Evolutionary conservation across 805 yeast genomes (phyloP).

Genomic region (Suhomyces sp.): DNA sequence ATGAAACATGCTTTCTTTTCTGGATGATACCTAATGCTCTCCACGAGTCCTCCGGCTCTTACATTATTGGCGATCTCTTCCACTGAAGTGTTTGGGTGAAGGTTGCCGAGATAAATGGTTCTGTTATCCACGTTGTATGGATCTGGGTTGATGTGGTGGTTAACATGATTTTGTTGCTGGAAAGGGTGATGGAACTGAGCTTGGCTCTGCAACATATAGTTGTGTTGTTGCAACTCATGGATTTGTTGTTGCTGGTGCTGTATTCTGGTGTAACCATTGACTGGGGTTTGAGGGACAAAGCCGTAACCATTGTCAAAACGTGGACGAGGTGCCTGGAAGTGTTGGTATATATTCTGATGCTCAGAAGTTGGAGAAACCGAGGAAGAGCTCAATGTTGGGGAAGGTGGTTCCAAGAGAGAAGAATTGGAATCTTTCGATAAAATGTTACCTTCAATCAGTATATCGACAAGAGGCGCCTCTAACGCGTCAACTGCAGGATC

Average conservation of each 20-base stretch:
- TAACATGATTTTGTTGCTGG: background rate
- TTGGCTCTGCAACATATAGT: conserved; percentile 1
- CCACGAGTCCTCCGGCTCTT: conserved; percentile 72
- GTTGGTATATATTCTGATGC: background rate
- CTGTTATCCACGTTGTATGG: conserved; percentile 49
- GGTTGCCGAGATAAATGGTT: conserved; percentile 65
- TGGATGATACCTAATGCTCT: conserved; percentile 50
- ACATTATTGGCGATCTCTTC: conserved; percentile 76
- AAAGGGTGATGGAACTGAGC: background rate
- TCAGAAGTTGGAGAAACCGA: conserved; percentile 3
- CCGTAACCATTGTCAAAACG: background rate
- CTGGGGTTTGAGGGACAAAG: background rate
- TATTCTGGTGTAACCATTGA: background rate
- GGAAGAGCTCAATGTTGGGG: conserved; percentile 5
- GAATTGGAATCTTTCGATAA: background rate
- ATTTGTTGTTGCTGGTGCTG: conserved; percentile 1
- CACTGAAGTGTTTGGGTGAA: conserved; percentile 59
- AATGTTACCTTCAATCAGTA: background rate
- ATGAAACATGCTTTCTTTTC: conserved; percentile 63
- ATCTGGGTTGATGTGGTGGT: conserved; percentile 14
- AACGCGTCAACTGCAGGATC: background rate
- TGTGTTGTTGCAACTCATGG: background rate
- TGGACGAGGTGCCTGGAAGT: background rate
- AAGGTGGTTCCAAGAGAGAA: conserved; percentile 5
- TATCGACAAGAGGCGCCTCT: conserved; percentile 1